These are phyloP conservation scores for Rhododendron mucronatum DNA, from an alignment of 148 eudicot genomes.

Conservation along the genomic window DNA sequence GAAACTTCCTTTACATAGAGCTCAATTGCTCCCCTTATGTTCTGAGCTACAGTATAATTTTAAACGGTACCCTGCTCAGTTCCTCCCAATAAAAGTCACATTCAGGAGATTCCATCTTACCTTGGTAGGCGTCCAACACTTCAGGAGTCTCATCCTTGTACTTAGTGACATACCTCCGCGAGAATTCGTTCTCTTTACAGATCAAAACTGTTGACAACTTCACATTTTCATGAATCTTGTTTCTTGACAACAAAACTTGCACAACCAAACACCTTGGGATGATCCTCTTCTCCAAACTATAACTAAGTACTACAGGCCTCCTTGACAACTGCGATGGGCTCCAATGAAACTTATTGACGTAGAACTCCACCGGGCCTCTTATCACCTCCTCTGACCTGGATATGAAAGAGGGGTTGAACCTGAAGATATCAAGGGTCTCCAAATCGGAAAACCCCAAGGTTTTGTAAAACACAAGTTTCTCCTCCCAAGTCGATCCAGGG, in stretches of 20 bases:
- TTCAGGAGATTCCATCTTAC: neutral
- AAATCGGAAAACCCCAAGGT: neutral
- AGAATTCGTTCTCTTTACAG: neutral
- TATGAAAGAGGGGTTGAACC: neutral
- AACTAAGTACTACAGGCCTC: neutral
- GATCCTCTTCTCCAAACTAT: neutral
- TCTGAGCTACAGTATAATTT: neutral
- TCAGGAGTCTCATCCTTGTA: neutral
- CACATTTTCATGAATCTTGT: neutral
- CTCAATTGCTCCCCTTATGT: neutral
- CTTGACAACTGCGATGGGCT: neutral
- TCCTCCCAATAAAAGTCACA: neutral
- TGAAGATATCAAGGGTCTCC: neutral
- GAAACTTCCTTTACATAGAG: neutral
- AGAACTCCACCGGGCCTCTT: neutral
- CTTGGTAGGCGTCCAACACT: neutral
- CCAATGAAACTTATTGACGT: neutral
- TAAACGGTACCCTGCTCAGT: neutral
- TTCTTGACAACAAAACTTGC: conserved; percentile 2
- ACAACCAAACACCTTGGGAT: neutral
- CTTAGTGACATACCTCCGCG: neutral
- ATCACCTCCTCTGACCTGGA: neutral
- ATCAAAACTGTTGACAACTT: neutral
- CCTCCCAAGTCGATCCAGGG: neutral
- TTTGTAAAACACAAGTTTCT: neutral